Percentiles rank a stretch among this genome's conserved stretches.
Conservation (phyloP, 306 rosid genomes). For the Begonia loranthoides region DNA sequence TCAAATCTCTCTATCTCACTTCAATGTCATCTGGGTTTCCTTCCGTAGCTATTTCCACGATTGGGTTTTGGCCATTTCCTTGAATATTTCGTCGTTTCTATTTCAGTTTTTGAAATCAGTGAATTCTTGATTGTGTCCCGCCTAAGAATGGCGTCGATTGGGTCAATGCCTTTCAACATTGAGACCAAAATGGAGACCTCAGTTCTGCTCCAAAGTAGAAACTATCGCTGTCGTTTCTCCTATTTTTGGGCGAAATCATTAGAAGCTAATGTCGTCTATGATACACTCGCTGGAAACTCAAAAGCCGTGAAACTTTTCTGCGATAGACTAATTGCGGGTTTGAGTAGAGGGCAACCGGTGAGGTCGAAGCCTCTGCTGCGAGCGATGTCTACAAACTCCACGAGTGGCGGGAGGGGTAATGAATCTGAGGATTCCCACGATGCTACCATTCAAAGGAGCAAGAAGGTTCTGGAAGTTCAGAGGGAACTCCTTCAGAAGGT, state of each 20-base stretch:
- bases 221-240: slow-evolving; percentile 9
- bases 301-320: slow-evolving; percentile 16
- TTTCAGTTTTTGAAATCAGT: background rate
- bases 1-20: background rate
- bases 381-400: slow-evolving; percentile 26
- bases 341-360: slow-evolving; percentile 22
- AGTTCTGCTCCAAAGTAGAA: slow-evolving; percentile 20
- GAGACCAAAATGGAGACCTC: slow-evolving; percentile 31
- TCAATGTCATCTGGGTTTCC: slow-evolving; percentile 4
- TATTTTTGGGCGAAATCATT: slow-evolving; percentile 13
- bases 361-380: slow-evolving; percentile 19
- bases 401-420: slow-evolving; percentile 25
- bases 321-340: slow-evolving; percentile 22
- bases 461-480: slow-evolving; percentile 74
- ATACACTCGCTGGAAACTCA: slow-evolving; percentile 14
- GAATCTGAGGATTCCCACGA: slow-evolving; percentile 40
- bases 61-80: slow-evolving; percentile 21
- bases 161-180: slow-evolving; percentile 30
- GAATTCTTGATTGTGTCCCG: slow-evolving; percentile 5
- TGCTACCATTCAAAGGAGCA: slow-evolving; percentile 71
- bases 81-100: slow-evolving; percentile 24
- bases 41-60: slow-evolving; percentile 9
- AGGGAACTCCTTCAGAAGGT: slow-evolving; percentile 77
- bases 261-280: slow-evolving; percentile 7
- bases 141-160: slow-evolving; percentile 40